Evolutionary conservation across 106 monocot genomes (phyloP).

Genomic region (Gastrodia elata): DNA sequence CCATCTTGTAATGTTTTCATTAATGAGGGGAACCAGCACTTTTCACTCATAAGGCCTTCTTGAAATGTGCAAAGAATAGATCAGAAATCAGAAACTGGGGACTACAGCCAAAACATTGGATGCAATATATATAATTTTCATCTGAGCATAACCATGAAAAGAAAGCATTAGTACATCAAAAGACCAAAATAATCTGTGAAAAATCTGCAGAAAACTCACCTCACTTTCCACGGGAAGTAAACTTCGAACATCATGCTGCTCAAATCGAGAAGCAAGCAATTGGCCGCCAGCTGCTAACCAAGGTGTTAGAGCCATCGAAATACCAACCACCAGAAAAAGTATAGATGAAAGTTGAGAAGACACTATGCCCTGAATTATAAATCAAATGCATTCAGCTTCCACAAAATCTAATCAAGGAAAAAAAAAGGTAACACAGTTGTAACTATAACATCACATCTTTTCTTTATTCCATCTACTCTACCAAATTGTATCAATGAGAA

Average conservation of each 20-base stretch:
- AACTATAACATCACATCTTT: not conserved
- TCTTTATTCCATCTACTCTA: not conserved
- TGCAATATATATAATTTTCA: not conserved
- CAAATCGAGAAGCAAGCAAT: constrained; percentile 88
- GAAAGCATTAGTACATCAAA: not conserved
- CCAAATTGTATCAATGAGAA: not conserved
- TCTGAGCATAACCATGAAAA: not conserved
- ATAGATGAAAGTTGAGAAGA: constrained; percentile 79
- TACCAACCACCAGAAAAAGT: constrained; percentile 92
- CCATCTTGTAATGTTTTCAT: too few species aligned
- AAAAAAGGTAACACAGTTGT: not conserved
- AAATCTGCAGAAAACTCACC: constrained; percentile 24
- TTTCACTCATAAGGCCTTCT: not conserved
- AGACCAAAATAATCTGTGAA: not conserved
- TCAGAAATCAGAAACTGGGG: not conserved
- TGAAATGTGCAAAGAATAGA: not conserved
- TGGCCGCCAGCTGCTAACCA: constrained; percentile 96
- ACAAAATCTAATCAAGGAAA: not conserved
- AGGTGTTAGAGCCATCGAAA: constrained; percentile 97
- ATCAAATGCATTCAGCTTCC: constrained; percentile 4
- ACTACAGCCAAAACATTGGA: not conserved
- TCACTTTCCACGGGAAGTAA: constrained; percentile 90
- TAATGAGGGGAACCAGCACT: too few species aligned
- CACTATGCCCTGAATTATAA: constrained; percentile 62
- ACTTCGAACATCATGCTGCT: constrained; percentile 95